phyloP scores from a whole-genome alignment of 1,284 basidiomycete genomes.

The Ceratorhiza oryzae-sativae region DNA sequence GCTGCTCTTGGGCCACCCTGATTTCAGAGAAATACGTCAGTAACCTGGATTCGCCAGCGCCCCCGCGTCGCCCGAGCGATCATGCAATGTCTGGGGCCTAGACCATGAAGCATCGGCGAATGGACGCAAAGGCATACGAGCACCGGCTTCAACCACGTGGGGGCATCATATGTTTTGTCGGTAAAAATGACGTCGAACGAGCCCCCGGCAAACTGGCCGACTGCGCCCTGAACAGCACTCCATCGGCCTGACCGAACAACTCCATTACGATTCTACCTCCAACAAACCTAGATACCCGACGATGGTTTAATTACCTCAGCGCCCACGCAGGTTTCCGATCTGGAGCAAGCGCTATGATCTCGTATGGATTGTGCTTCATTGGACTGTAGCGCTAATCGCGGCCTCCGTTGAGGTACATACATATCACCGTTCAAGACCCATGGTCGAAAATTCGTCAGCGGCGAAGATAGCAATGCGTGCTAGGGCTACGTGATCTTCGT shows the following conservation, averaged over 20 bases:
- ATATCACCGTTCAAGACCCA: too few relatives aligned
- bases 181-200: conserved; percentile 10
- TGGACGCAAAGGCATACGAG: neutral
- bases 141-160: neutral
- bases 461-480: neutral
- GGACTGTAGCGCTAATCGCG: neutral
- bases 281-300: conserved; percentile 3
- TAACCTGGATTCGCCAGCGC: neutral
- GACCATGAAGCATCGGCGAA: neutral
- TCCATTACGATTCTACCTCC: conserved; percentile 6
- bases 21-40: conserved; percentile 16
- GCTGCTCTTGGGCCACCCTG: conserved; percentile 17
- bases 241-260: neutral
- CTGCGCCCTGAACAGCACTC: neutral
- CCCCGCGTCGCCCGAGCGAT: neutral
- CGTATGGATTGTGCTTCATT: neutral
- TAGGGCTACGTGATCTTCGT: neutral
- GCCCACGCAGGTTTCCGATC: neutral
- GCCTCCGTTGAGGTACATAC: neutral
- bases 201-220: neutral
- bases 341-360: neutral
- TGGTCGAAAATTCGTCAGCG: neutral
- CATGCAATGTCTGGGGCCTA: conserved; percentile 5
- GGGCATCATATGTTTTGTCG: neutral
- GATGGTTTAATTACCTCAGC: neutral